Evolutionary conservation across 2,329 filamentous ascomycete species (phyloP), one percentile per base, ranked within the genome.

Genomic region (Amylocarpus encephaloides): DNA sequence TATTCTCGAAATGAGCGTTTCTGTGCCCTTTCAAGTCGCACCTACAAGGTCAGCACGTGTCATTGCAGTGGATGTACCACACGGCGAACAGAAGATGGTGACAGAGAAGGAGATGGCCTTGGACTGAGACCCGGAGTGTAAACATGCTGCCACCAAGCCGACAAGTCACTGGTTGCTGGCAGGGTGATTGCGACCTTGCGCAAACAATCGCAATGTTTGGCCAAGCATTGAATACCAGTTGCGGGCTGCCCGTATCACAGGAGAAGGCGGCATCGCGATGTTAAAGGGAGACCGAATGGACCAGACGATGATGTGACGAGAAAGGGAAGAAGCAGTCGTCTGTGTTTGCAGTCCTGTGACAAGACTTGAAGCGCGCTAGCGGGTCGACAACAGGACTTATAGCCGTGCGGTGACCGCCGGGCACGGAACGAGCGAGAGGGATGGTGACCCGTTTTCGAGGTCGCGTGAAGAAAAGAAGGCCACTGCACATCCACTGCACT

Each of bases 31-130:
- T 58, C 29, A 49, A 57, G 61, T 61, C 39, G 58, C 51, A 64
- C 60, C 59, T 64, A 61, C 57, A 58, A 59, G 56, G 62, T 65
- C 54, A 66, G 64, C 63, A 66, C 63, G 62, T 65, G 63, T 64
- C 60, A 58, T 61, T 62, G 59, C 59, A 63, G 59, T 59, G 59
- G 52, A 57, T 46, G 59, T 62, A 57, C 40, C 58, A 63, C 62
- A 59, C 55, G 58, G 55, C 48, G 57, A 51, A 51, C 48, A 47
- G 46, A 26, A 51, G 43, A 55, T 45, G 53, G 49, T 60, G 61
- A 63, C 54, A 53, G 48, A 53, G 45, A 50, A 60, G 52, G 59
- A 58, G 53, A 60, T 56, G 48, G 44, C 22, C 22, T 26, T 26
- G 22, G 22, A 26, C 7, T 4, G 22, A 26, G 22, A 26, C 22